Evolutionary conservation across 306 rosid species (phyloP), one percentile per base, ranked within the genome.

Genomic region (Adenanthera pavonina): DNA sequence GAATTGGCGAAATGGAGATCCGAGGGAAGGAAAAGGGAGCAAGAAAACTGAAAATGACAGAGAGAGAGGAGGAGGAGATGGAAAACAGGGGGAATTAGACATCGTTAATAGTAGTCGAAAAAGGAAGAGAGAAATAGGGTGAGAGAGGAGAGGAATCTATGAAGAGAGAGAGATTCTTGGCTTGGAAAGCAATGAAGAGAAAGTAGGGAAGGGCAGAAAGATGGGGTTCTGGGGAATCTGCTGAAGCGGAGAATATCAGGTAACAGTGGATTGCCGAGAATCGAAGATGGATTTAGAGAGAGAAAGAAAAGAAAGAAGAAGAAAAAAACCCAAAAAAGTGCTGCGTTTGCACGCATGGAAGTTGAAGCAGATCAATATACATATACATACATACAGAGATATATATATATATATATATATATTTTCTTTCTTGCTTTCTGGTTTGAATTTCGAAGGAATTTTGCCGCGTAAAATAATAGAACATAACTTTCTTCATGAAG

Each of bases 121-220:
- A 72, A 78, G 73, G 68, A 69, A 57, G 56, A 89, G 77, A 78
- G 75, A 80, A 41, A 69, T 69, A 74, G 66, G 35, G 70, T 30
- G 56, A 74, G 41, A 44, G 69, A 60, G 69, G 78, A 83, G 85
- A 82, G 84, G 96, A 95, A 95, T 92, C 94, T 77, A 8, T 65
- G 85, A 69, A 88, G 83, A 76, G 70, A 51, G 78, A 85, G 84
- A 89, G 90, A 96, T 93, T 94, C 99, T 92, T 93, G 89, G 94
- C 98, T 96, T 96, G 89, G 89, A 88, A 91, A 89, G 90, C 93
- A 86, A 88, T 86, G 94, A 83, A 89, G 88, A 85, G 89, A 78
- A 90, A 88, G 85, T 40, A 76, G 78, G 41, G 79, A 51, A 43
- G 76, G 81, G 86, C 74, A 80, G 85, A 70, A 85, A 86, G 86